These are phyloP conservation scores for Kluyveromyces wickerhamii DNA, from an alignment of 805 yeast genomes.

Conservation along the genomic window DNA sequence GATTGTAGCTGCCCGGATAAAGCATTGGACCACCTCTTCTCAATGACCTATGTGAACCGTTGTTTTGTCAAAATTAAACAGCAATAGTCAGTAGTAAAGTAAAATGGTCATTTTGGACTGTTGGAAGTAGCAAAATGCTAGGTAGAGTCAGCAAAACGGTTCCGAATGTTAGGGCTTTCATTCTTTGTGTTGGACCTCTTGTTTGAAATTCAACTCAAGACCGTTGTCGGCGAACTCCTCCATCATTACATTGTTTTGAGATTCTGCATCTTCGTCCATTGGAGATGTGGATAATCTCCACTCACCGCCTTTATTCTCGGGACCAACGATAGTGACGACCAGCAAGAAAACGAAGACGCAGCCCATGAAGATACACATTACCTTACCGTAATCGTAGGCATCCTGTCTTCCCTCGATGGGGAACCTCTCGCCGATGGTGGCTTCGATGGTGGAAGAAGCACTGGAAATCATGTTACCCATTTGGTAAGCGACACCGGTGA, in stretches of 20 bases:
- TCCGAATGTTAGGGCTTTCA: too few species aligned
- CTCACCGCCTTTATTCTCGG: constrained; percentile 41
- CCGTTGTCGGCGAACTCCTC: constrained; percentile 2
- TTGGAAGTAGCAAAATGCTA: too few species aligned
- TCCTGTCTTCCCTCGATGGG: constrained; percentile 32
- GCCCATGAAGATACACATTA: constrained; percentile 62
- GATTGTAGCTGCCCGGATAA: too few species aligned
- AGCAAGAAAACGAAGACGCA: constrained; percentile 50
- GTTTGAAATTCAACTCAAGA: constrained; percentile 6
- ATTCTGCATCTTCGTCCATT: background rate
- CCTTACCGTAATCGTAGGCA: constrained; percentile 45
- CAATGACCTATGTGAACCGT: too few species aligned
- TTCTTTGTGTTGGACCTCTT: constrained; percentile 7
- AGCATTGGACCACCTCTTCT: too few species aligned
- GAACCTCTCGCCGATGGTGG: constrained; percentile 52
- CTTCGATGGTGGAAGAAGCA: constrained; percentile 62
- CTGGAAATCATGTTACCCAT: constrained; percentile 61
- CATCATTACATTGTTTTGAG: constrained; percentile 1
- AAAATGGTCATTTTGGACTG: too few species aligned
- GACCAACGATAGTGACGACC: constrained; percentile 47
- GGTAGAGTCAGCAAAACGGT: too few species aligned
- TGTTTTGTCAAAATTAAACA: too few species aligned
- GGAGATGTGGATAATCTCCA: background rate
- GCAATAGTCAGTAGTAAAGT: too few species aligned
- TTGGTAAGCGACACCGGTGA: constrained; percentile 58